Evolutionary conservation across 1,284 basidiomycete genomes (phyloP), one percentile per base, ranked within the genome.

Genomic region (Abortiporus biennis): DNA sequence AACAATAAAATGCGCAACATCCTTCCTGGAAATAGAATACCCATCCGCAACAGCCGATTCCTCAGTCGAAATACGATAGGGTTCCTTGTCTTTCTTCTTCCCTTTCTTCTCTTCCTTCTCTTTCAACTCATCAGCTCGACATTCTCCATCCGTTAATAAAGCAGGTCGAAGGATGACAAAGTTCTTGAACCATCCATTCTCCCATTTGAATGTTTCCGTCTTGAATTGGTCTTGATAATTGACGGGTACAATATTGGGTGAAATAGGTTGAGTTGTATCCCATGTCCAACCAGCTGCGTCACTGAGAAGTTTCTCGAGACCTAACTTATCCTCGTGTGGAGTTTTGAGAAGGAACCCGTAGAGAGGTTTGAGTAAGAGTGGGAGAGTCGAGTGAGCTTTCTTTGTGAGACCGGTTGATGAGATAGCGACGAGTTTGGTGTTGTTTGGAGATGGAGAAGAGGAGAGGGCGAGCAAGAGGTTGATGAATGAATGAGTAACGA

Each of bases 1-100:
- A 1, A 67, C 71, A n/a, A 85, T 53, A 53, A 83, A 85, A 60
- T 84, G 78, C 2, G 72, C 78, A 0, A 78, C 71, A 54, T 85
- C 83, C 51, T 64, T 66, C 52, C 82, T 64, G 29, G 79, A 80
- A 6, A 85, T 58, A n/a, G 69, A 72, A 53, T 71, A 85, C 12
- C 51, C 51, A 2, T 54, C 48, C 0, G 74, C 22, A n/a, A 63
- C 46, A 15, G 74, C 50, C 4, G 48, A 65, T 1, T 54, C 63
- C 21, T 64, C 60, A 4, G 57, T 57, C n/a, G n/a, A n/a, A n/a
- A 50, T 39, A 15, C 65, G 65, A 25, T 65, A 59, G 51, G 78
- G 74, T 1, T 53, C 47, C 29, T 49, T 48, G 16, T 51, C 57
- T 9, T 55, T 40, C 40, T 47, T 47, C 38, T 46, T 50, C 5